Evolutionary conservation across 1,284 basidiomycete species (phyloP).

Genomic region (Hemileia vastatrix): DNA sequence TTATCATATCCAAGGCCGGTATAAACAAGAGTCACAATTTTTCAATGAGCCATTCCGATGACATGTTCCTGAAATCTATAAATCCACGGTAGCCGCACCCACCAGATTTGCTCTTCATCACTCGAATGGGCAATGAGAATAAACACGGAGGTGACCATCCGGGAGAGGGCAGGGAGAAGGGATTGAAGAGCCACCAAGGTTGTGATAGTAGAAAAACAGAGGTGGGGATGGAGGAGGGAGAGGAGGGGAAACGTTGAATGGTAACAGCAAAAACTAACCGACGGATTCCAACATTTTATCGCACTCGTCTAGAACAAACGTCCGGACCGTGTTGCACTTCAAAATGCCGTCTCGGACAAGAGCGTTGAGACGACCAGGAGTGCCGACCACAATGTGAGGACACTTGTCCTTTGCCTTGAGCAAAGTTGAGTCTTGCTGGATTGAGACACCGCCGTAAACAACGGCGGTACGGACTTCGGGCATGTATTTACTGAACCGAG

Average conservation of each 20-base stretch:
- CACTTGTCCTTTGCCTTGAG: constrained; percentile 95
- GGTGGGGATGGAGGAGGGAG: background rate
- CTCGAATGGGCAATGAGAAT: no score
- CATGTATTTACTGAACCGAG: constrained; percentile 99
- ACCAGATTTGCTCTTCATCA: no score
- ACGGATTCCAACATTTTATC: constrained; percentile 99
- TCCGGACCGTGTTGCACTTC: constrained; percentile 88
- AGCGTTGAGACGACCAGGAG: constrained; percentile 88
- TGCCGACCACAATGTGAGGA: constrained; percentile 97
- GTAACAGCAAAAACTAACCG: constrained; percentile 65
- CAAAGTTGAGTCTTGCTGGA: constrained; percentile 84
- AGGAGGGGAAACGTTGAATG: background rate
- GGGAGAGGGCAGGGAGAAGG: background rate
- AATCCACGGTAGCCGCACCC: no score
- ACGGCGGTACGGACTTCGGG: constrained; percentile 94
- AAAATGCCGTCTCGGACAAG: constrained; percentile 83
- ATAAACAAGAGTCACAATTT: no score
- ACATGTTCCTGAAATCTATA: no score
- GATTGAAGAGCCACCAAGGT: background rate
- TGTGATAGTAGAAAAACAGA: background rate
- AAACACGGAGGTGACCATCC: no score
- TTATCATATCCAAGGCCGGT: no score
- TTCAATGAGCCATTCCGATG: no score
- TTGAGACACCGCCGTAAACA: constrained; percentile 94
- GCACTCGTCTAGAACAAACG: constrained; percentile 99